These are phyloP conservation scores for Holtermannia corniformis DNA, from an alignment of 768 basidiomycete species.

Conservation along the genomic window DNA sequence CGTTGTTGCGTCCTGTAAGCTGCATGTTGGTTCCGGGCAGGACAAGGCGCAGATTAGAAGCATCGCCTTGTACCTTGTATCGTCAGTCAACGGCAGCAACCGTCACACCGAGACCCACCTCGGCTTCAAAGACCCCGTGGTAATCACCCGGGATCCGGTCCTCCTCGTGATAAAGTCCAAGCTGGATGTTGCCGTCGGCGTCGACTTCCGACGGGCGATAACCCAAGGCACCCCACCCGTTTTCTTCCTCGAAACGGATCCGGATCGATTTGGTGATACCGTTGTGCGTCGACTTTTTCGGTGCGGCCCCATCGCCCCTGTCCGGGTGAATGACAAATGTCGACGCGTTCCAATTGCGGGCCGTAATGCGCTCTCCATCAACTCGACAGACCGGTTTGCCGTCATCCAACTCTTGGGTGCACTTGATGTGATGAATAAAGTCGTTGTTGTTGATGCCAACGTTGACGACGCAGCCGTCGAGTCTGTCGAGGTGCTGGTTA, in stretches of 20 bases:
- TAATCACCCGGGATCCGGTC: neutral
- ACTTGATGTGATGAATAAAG: conserved; percentile 31
- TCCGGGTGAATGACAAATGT: conserved; percentile 20
- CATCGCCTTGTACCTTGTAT: conserved; percentile 23
- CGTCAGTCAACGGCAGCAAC: no score
- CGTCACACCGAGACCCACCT: conserved; percentile 15
- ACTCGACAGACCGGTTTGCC: conserved; percentile 18
- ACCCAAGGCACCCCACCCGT: conserved; percentile 23
- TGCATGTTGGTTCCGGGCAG: conserved; percentile 25
- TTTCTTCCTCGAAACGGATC: conserved; percentile 26
- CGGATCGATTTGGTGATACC: no score
- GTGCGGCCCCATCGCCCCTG: conserved; percentile 1
- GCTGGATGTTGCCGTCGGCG: neutral
- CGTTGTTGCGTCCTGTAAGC: conserved; percentile 20
- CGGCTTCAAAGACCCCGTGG: conserved; percentile 25
- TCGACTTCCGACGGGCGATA: neutral
- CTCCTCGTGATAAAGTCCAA: neutral
- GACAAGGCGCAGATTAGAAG: conserved; percentile 24
- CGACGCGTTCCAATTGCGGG: conserved; percentile 27
- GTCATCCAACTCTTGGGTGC: no score
- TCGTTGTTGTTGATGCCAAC: conserved; percentile 33
- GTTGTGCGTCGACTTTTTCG: conserved; percentile 12
- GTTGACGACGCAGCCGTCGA: conserved; percentile 36
- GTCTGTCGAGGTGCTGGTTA: conserved; percentile 24
- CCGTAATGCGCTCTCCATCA: conserved; percentile 20